Conservation (phyloP, 306 rosid species). For the Vigna nakashimae region DNA sequence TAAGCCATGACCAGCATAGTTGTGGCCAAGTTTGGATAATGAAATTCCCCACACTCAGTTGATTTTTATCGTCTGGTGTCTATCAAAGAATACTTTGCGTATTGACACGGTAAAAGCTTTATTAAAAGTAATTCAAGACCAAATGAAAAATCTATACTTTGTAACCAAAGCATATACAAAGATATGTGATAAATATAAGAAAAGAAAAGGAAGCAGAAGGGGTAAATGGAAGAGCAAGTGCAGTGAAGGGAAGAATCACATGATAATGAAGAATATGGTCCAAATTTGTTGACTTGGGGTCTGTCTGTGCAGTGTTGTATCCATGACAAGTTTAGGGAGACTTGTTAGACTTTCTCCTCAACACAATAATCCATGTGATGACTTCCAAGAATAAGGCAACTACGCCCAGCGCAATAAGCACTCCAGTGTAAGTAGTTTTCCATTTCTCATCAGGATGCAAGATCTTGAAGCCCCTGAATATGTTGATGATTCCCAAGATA, state of each 20-base stretch:
- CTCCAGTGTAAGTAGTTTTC: slow-evolving; percentile 59
- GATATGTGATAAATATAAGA: slow-evolving; percentile 25
- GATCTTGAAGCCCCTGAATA: slow-evolving; percentile 73
- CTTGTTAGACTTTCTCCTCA: slow-evolving; percentile 59
- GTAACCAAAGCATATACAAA: slow-evolving; percentile 47
- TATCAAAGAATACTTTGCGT: neutral
- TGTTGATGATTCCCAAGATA: slow-evolving; percentile 67
- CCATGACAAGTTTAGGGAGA: slow-evolving; percentile 65
- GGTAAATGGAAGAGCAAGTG: neutral
- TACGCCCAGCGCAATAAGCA: slow-evolving; percentile 57
- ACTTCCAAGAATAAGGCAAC: slow-evolving; percentile 67
- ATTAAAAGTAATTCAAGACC: neutral
- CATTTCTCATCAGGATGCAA: slow-evolving; percentile 63
- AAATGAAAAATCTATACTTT: slow-evolving; percentile 17
- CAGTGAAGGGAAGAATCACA: neutral
- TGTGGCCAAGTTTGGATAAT: slow-evolving; percentile 1
- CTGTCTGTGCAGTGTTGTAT: slow-evolving; percentile 54
- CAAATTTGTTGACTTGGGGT: neutral
- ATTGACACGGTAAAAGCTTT: slow-evolving; percentile 10
- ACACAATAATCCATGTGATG: slow-evolving; percentile 76
- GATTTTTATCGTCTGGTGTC: neutral
- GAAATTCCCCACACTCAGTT: neutral
- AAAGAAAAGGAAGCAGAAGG: neutral
- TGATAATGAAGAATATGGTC: neutral
- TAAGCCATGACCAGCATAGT: neutral